Evolutionary conservation across 176 grass and related monocot genomes (phyloP).

Genomic region (Musa troglodytarum): DNA sequence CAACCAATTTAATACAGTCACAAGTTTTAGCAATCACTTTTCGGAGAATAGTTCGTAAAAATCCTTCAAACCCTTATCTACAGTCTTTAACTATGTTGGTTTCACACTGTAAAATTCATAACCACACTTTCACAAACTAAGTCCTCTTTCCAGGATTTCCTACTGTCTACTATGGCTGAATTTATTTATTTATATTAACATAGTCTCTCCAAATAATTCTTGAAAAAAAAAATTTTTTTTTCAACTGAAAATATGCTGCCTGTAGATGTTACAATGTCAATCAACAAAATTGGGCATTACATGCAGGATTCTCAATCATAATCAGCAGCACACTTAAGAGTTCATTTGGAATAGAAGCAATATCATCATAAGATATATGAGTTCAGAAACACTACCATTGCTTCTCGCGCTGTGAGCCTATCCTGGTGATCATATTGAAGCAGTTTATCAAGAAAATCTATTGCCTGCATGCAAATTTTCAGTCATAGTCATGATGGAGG

Average conservation of each 20-base stretch:
- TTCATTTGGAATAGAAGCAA: neutral
- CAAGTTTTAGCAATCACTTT: too few species aligned
- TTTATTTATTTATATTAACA: too few species aligned
- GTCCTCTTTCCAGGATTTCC: too few species aligned
- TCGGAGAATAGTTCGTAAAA: too few species aligned
- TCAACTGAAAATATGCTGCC: neutral
- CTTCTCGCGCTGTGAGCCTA: conserved; percentile 67
- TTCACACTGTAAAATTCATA: too few species aligned
- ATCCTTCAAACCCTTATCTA: too few species aligned
- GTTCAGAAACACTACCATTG: conserved; percentile 38
- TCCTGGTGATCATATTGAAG: conserved; percentile 78
- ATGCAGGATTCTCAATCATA: neutral
- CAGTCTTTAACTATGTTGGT: too few species aligned
- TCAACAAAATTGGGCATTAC: neutral
- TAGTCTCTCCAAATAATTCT: neutral
- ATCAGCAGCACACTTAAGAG: neutral
- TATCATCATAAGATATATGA: neutral
- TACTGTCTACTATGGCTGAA: too few species aligned
- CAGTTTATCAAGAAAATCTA: conserved; percentile 84
- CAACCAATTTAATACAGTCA: too few species aligned
- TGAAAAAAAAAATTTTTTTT: neutral
- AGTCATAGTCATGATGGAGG: neutral
- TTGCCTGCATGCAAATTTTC: conserved; percentile 35
- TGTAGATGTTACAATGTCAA: neutral
- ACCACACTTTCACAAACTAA: too few species aligned